Percentiles rank a stretch among this genome's conserved stretches.
Evolutionary conservation across 768 basidiomycete species (phyloP).

Genomic region (Suillus luteus): DNA sequence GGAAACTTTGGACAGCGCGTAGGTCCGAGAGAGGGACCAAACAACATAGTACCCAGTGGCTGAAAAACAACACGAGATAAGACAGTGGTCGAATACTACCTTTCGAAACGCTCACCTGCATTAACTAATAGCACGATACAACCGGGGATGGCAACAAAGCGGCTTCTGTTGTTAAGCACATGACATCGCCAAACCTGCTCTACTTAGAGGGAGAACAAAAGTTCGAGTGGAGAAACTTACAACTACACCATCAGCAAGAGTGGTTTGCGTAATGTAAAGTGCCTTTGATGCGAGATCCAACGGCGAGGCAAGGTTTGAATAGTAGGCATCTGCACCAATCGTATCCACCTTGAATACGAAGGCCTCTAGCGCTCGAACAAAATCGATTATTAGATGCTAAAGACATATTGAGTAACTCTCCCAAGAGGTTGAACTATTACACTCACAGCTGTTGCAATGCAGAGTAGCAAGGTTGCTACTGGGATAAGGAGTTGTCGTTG

Average conservation of each 20-base stretch:
- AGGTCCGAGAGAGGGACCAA: neutral
- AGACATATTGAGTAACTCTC: neutral
- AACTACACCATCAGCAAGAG: slow-evolving; percentile 2
- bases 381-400: neutral
- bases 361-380: neutral
- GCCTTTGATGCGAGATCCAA: slow-evolving; percentile 5
- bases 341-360: neutral
- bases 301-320: slow-evolving; percentile 1
- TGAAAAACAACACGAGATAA: neutral
- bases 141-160: neutral
- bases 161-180: neutral
- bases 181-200: slow-evolving; percentile 1
- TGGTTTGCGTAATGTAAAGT: slow-evolving; percentile 4
- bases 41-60: slow-evolving; percentile 4
- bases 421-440: neutral
- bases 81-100: neutral
- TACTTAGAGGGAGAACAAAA: neutral
- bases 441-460: slow-evolving; percentile 6
- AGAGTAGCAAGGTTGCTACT: neutral
- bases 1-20: neutral
- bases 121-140: slow-evolving; percentile 1
- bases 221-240: neutral
- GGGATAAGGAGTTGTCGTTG: slow-evolving; percentile 2
- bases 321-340: neutral
- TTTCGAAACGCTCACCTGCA: neutral